Conservation (phyloP, 2,329 filamentous ascomycete species). For the Mycosphaerella sp. region DNA sequence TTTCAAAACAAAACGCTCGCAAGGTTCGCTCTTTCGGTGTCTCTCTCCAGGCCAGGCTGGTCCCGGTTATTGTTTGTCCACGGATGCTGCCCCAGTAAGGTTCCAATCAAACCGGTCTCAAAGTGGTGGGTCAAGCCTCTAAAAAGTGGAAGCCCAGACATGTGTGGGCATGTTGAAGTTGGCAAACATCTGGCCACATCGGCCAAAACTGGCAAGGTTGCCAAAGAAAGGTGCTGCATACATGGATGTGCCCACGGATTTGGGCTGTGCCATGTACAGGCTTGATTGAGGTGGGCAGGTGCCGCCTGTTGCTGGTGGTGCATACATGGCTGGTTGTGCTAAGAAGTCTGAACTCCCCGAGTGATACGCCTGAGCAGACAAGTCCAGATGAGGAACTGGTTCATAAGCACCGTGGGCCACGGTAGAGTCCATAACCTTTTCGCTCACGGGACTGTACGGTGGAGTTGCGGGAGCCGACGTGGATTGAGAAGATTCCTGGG, state of each 20-base stretch:
- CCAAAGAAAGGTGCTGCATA: slow-evolving; percentile 20
- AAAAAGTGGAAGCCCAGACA: slow-evolving; percentile 21
- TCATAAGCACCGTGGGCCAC: slow-evolving; percentile 18
- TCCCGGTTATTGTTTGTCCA: background rate
- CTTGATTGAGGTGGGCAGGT: slow-evolving; percentile 27
- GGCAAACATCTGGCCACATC: slow-evolving; percentile 27
- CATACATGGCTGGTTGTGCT: slow-evolving; percentile 14
- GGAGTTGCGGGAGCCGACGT: slow-evolving; percentile 39
- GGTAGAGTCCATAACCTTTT: slow-evolving; percentile 29
- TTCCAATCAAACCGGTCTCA: background rate
- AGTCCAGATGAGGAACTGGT: slow-evolving; percentile 27
- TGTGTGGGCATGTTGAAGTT: slow-evolving; percentile 24
- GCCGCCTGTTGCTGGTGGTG: slow-evolving; percentile 26
- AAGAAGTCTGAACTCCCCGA: slow-evolving; percentile 12
- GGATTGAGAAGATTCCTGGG: slow-evolving; percentile 42
- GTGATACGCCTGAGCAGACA: slow-evolving; percentile 29
- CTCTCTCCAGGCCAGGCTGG: slow-evolving; percentile 11
- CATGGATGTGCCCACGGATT: slow-evolving; percentile 19
- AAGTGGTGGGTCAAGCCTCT: slow-evolving; percentile 6
- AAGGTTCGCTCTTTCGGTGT: background rate
- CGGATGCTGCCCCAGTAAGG: slow-evolving; percentile 1
- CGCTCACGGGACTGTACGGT: slow-evolving; percentile 37
- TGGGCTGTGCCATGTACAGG: slow-evolving; percentile 24
- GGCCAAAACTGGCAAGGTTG: slow-evolving; percentile 19
- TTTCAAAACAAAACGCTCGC: slow-evolving; percentile 13